Base-by-base conservation (phyloP, 805 yeast species). In the Saccharomycopsis fibuligera region DNA sequence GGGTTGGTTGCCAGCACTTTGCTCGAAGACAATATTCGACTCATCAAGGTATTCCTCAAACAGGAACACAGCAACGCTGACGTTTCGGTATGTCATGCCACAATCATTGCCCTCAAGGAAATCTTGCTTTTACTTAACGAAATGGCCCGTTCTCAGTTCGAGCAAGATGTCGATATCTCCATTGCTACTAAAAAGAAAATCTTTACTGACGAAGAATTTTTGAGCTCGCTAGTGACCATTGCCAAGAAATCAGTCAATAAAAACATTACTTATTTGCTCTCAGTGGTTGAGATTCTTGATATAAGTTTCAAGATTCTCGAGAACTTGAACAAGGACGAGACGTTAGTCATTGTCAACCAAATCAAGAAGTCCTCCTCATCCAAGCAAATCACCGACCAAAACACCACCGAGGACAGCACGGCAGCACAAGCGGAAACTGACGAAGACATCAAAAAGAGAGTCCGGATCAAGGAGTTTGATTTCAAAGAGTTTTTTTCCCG, bases 221-320 rank as follows among this genome's bases (percentile, higher is more conserved):
- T 90, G 38, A 85, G 79, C 57, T 75, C 81, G 30, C 73, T 91
- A 47, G 91, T 86, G 55, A 69, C 71, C 25, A 79, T 77, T 58
- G 72, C 88, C 2, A 75, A 75, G 33, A 77, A 79, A 56, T 76
- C 82, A 48, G 67, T 19, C 23, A 52, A 52, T 14, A 47, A 48
- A 36, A 45, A 49, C 44, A 30, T 48, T n/a, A n/a, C 25, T 5
- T 52, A 44, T 48, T 37, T 49, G 19, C 21, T 44, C 1, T 16
- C 53, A 10, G 46, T 52, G 17, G 41, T 49, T 27, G 53, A 49
- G 19, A 30, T 52, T 16, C 33, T 52, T 5, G 55, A 52, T 24
- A 35, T 45, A 17, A 22, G 43, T 17, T 52, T 52, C 77, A 39
- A 64, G 67, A 33, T 58, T 76, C 37, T 75, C 67, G 52, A 73